phyloP scores from a whole-genome alignment of 2,329 filamentous ascomycete species.

The Herpotrichia juniperi region DNA sequence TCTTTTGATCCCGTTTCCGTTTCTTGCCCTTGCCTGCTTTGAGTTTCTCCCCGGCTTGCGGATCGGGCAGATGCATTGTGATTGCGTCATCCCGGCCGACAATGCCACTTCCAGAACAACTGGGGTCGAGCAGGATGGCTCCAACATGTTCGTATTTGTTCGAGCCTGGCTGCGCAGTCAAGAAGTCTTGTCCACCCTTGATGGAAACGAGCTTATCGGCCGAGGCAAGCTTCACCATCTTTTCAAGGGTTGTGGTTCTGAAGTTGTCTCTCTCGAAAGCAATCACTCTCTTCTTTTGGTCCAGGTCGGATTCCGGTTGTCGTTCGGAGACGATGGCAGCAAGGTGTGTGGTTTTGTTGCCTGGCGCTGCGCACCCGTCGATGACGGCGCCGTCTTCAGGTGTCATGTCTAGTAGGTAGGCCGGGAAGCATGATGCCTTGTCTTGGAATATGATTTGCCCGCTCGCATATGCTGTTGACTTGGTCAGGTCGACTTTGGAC shows the following conservation, averaged over 20 bases:
- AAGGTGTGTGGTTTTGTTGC: slow-evolving; percentile 96
- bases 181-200: slow-evolving; percentile 78
- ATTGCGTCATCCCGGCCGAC: slow-evolving; percentile 82
- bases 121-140: slow-evolving; percentile 86
- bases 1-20: slow-evolving; percentile 32
- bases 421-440: slow-evolving; percentile 96
- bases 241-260: slow-evolving; percentile 76
- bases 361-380: slow-evolving; percentile 93
- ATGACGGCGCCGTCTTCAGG: slow-evolving; percentile 76
- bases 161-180: slow-evolving; percentile 72
- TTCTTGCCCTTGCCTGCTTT: slow-evolving; percentile 35
- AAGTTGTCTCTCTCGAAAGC: slow-evolving; percentile 79
- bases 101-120: slow-evolving; percentile 95
- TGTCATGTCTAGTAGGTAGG: slow-evolving; percentile 77
- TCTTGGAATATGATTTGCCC: slow-evolving; percentile 91
- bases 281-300: slow-evolving; percentile 60
- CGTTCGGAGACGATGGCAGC: slow-evolving; percentile 70
- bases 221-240: slow-evolving; percentile 83
- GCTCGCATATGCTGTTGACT: slow-evolving; percentile 72
- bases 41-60: slow-evolving; percentile 26
- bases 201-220: slow-evolving; percentile 71
- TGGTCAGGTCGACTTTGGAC: slow-evolving; percentile 72
- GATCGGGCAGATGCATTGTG: slow-evolving; percentile 62
- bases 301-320: slow-evolving; percentile 16
- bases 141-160: slow-evolving; percentile 72